These are phyloP conservation scores for Telopea speciosissima DNA, from an alignment of 177 flowering plant species.

Conservation along the genomic window DNA sequence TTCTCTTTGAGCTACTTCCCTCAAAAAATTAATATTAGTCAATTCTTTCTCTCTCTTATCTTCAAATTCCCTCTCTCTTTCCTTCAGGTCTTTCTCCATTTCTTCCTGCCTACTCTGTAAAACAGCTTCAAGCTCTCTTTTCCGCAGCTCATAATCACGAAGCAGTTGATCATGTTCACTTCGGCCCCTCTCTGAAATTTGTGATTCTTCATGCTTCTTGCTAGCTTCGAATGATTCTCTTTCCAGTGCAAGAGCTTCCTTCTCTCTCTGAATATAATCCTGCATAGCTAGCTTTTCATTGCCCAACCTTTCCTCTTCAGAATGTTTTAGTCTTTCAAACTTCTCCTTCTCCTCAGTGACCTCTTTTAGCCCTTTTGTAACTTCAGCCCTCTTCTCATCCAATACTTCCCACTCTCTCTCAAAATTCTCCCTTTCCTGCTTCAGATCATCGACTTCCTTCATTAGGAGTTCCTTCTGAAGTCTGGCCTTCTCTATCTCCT, in stretches of 20 bases:
- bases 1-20: constrained; percentile 42
- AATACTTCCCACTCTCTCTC: constrained; percentile 85
- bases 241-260: constrained; percentile 48
- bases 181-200: constrained; percentile 41
- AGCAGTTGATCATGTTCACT: constrained; percentile 39
- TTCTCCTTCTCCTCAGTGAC: constrained; percentile 42
- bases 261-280: constrained; percentile 40
- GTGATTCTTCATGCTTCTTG: constrained; percentile 48
- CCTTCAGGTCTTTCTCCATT: constrained; percentile 38
- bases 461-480: constrained; percentile 43
- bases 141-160: constrained; percentile 49
- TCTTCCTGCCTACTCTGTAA: constrained; percentile 43
- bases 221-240: constrained; percentile 55
- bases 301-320: constrained; percentile 51
- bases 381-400: constrained; percentile 61
- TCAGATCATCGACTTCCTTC: constrained; percentile 61
- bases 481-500: constrained; percentile 51
- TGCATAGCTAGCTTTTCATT: constrained; percentile 34
- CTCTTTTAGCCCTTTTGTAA: constrained; percentile 31
- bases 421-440: constrained; percentile 57
- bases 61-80: constrained; percentile 44
- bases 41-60: constrained; percentile 42
- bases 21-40: constrained; percentile 32
- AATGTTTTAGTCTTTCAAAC: constrained; percentile 31
- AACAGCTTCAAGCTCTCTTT: constrained; percentile 45